Conservation (phyloP, 768 basidiomycete species). For the Mycena belliarum region DNA sequence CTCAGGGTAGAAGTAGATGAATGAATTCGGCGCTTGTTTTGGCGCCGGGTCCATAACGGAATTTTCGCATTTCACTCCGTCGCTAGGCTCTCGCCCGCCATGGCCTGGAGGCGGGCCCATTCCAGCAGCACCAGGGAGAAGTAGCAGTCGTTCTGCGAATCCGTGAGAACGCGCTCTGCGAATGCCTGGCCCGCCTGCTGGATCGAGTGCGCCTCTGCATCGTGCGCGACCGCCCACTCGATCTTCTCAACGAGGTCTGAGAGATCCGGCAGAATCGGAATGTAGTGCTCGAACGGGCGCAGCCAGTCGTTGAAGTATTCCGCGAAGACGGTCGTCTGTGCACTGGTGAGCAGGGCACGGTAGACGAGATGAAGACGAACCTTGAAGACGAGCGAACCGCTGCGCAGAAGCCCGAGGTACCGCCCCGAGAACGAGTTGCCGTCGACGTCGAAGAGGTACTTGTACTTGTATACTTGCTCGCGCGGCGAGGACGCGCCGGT, state of each 20-base stretch:
- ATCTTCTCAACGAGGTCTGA: slow-evolving; percentile 20
- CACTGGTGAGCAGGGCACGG: neutral
- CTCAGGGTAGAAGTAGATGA: too few relatives aligned
- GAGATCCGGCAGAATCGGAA: slow-evolving; percentile 17
- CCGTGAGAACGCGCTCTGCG: slow-evolving; percentile 13
- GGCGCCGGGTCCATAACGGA: too few relatives aligned
- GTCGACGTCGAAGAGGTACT: slow-evolving; percentile 19
- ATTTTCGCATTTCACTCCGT: neutral
- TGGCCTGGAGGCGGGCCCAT: slow-evolving; percentile 10
- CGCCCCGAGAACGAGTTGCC: slow-evolving; percentile 21
- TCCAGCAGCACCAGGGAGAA: slow-evolving; percentile 13
- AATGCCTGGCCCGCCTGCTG: slow-evolving; percentile 16
- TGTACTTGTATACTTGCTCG: slow-evolving; percentile 21
- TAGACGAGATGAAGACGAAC: neutral
- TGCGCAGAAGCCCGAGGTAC: slow-evolving; percentile 10
- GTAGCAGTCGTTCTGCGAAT: slow-evolving; percentile 19
- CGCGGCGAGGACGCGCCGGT: neutral
- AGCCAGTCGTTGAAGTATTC: slow-evolving; percentile 22
- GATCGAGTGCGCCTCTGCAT: slow-evolving; percentile 15
- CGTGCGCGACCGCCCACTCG: slow-evolving; percentile 14
- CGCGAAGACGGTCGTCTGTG: slow-evolving; percentile 8
- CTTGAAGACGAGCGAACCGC: slow-evolving; percentile 21
- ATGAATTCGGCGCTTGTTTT: too few relatives aligned
- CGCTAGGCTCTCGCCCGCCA: neutral
- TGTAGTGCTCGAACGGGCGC: slow-evolving; percentile 18